phyloP scores from a whole-genome alignment of 805 yeast genomes.

The Torulaspora microellipsoides region DNA sequence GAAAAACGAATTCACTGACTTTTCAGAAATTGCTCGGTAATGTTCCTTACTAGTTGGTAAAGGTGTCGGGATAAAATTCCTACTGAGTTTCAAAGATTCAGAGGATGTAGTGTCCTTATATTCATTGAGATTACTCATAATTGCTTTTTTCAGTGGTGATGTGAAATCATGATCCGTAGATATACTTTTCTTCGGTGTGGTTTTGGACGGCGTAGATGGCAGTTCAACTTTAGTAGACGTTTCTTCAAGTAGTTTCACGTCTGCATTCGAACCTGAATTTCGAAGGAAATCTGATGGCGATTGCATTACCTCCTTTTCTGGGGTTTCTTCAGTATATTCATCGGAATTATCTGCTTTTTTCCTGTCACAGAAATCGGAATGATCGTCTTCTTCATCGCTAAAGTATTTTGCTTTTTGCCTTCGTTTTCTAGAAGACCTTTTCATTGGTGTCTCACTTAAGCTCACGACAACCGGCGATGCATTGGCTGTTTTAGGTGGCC shows the following conservation, averaged over 20 bases:
- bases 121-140: slow-evolving; percentile 22
- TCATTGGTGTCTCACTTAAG: not conserved
- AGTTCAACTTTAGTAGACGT: not conserved
- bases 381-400: not conserved
- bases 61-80: slow-evolving; percentile 45
- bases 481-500: not conserved
- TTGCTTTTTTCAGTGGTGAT: slow-evolving; percentile 32
- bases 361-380: no score
- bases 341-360: no score
- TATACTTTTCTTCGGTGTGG: slow-evolving; percentile 9
- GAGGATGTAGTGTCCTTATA: slow-evolving; percentile 16
- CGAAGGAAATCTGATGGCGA: no score
- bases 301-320: no score
- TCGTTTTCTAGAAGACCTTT: not conserved
- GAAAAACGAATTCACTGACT: slow-evolving; percentile 50
- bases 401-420: not conserved
- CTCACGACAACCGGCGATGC: not conserved
- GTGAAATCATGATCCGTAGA: slow-evolving; percentile 36
- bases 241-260: slow-evolving; percentile 14
- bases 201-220: slow-evolving; percentile 11
- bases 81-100: slow-evolving; percentile 15
- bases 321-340: no score
- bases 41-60: slow-evolving; percentile 38
- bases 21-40: slow-evolving; percentile 42
- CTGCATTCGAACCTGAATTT: no score